A percentile compares a stretch with the other conserved stretches of the same genome.
These are phyloP conservation scores for Xerocomellus intermedius DNA, from an alignment of 768 basidiomycete species.

Conservation along the genomic window DNA sequence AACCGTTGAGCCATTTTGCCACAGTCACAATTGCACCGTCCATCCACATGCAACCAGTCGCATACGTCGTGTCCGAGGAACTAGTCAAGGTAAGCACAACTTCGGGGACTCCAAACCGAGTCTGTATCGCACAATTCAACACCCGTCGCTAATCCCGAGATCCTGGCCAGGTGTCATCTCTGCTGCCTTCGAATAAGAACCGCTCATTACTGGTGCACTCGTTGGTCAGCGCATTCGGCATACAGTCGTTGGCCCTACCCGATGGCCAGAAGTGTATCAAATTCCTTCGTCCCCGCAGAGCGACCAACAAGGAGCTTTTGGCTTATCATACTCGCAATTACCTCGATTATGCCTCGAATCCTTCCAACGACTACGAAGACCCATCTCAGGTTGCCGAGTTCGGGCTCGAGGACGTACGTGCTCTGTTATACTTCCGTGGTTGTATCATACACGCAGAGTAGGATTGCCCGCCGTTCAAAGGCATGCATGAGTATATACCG, in stretches of 20 bases:
- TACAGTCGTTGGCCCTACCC: conserved; percentile 38
- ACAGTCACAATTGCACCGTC: background rate
- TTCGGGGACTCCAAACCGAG: background rate
- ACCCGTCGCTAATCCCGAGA: background rate
- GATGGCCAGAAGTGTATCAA: conserved; percentile 32
- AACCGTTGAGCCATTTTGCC: too few relatives aligned
- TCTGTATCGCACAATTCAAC: background rate
- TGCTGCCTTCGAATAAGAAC: conserved; percentile 67
- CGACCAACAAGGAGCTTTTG: conserved; percentile 55
- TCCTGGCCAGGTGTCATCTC: conserved; percentile 41
- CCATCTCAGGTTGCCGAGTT: conserved; percentile 37
- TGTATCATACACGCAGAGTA: conserved; percentile 28
- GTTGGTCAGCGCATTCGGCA: conserved; percentile 50
- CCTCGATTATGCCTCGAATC: conserved; percentile 55
- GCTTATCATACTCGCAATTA: conserved; percentile 73
- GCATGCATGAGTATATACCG: conserved; percentile 65
- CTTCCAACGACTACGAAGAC: conserved; percentile 28
- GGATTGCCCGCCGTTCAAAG: conserved; percentile 82
- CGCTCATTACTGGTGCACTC: conserved; percentile 68
- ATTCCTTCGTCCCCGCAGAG: conserved; percentile 53
- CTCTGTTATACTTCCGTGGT: background rate
- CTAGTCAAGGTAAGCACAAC: conserved; percentile 45
- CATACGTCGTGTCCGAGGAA: conserved; percentile 58
- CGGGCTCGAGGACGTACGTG: conserved; percentile 58
- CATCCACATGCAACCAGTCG: conserved; percentile 23